Conservation (phyloP, 208 protist genomes). For the Kentomonas sorsogonicus region DNA sequence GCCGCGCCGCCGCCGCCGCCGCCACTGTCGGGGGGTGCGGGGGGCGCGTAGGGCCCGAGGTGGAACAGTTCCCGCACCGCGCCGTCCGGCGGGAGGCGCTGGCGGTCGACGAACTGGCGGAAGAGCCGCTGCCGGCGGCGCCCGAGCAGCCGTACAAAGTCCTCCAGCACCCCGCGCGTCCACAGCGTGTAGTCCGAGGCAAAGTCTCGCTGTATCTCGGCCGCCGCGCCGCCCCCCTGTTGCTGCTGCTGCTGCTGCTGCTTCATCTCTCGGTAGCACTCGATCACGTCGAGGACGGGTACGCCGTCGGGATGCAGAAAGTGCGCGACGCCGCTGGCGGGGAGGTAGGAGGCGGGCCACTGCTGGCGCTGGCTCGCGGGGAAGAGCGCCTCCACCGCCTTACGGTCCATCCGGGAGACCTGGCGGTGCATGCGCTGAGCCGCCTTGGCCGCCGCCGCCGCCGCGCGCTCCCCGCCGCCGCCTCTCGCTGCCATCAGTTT, state of each 20-base stretch:
- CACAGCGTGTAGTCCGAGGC: slow-evolving; percentile 74
- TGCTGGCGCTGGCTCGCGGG: slow-evolving; percentile 30
- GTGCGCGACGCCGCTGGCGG: slow-evolving; percentile 66
- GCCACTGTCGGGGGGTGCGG: slow-evolving; percentile 4
- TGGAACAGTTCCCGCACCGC: slow-evolving; percentile 32
- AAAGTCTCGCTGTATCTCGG: slow-evolving; percentile 71
- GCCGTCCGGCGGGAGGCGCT: slow-evolving; percentile 23
- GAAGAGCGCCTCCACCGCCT: slow-evolving; percentile 35
- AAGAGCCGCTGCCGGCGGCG: slow-evolving; percentile 23
- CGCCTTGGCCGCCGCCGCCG: too few relatives aligned
- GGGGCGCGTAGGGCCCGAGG: slow-evolving; percentile 28
- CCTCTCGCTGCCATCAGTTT: too few relatives aligned
- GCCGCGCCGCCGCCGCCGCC: neutral
- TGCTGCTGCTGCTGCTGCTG: slow-evolving; percentile 12
- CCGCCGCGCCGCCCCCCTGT: neutral
- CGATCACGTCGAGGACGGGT: slow-evolving; percentile 48
- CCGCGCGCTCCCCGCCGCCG: too few relatives aligned
- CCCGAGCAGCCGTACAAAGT: slow-evolving; percentile 32
- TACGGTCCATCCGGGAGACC: slow-evolving; percentile 36
- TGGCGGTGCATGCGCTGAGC: slow-evolving; percentile 32
- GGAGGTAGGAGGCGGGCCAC: slow-evolving; percentile 65
- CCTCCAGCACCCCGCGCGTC: slow-evolving; percentile 38
- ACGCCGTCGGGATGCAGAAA: slow-evolving; percentile 58
- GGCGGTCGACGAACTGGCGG: slow-evolving; percentile 23
- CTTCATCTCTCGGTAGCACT: slow-evolving; percentile 46